Conservation (phyloP, 179 eudicot species). For the Patellifolia procumbens region DNA sequence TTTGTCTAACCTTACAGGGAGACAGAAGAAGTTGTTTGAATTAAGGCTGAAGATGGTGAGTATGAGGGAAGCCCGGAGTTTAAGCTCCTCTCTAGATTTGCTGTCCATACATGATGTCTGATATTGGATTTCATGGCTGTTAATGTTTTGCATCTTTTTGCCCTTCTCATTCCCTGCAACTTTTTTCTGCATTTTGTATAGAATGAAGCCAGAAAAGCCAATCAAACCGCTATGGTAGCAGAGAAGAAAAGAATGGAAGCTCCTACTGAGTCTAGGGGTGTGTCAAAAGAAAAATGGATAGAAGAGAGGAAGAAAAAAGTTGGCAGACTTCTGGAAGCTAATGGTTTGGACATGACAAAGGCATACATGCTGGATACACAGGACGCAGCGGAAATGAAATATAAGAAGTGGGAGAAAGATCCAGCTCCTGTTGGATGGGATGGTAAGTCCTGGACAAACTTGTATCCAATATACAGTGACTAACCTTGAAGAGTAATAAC, state of each 20-base stretch:
- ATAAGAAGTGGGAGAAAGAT: constrained; percentile 93
- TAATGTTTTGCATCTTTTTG: background rate
- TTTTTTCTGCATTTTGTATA: constrained; percentile 25
- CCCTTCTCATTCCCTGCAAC: background rate
- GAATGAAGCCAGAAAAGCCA: constrained; percentile 96
- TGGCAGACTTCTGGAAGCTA: constrained; percentile 86
- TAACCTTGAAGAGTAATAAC: background rate
- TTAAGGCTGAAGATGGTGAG: constrained; percentile 85
- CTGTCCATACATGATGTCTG: background rate
- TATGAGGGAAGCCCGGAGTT: background rate
- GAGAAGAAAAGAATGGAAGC: constrained; percentile 90
- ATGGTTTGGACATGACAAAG: constrained; percentile 88
- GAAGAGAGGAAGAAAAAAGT: constrained; percentile 97
- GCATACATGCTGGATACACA: constrained; percentile 96
- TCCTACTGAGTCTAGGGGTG: constrained; percentile 82
- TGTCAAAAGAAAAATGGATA: constrained; percentile 93
- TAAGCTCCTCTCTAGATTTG: constrained; percentile 1
- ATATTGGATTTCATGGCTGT: background rate
- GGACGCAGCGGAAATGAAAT: constrained; percentile 79
- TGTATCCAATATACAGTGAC: background rate
- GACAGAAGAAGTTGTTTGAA: constrained; percentile 77
- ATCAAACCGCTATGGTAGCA: constrained; percentile 89
- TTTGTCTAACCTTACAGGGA: constrained; percentile 66
- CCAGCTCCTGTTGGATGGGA: constrained; percentile 98
- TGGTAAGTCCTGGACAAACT: constrained; percentile 46